Base-by-base conservation (phyloP, 176 grass and related monocot genomes). In the Aegilops bicornis region DNA sequence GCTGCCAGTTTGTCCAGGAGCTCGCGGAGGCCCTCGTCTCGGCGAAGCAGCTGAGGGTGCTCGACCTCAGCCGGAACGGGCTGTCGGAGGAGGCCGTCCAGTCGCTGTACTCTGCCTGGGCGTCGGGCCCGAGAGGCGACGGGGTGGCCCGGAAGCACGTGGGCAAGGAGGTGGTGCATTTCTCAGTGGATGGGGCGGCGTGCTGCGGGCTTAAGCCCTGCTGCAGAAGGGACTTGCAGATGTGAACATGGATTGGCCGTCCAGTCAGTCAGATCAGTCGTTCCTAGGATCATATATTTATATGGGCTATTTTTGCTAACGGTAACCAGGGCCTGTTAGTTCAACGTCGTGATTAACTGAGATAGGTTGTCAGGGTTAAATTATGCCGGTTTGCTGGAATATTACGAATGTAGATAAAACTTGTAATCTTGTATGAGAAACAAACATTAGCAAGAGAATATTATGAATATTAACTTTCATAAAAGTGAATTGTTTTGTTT, bases 61-160 rank as follows among this genome's bases (percentile, higher is more conserved):
- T 99, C 5, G 90, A 99, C 91, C 90, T 99, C 30, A 99, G 94
- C 31, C 77, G 63, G 69, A 98, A 96, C 2, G 80, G 89, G 43
- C 85, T 98, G 63, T 78, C 73, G 0, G 83, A 96, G 36, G 89
- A 90, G 88, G 84, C 20, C 12, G 63, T 89, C 33, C 92, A 87
- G 62, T 86, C 73, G 30, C 84, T 99, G 58, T 94, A 90, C 69
- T 86, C 89, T 75, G 90, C 94, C n/a, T 99, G 94, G 90, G 85
- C 85, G 25, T 92, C 74, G 29, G 80, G 84, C 32, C 77, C 45
- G 7, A 92, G 94, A 90, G 76, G 88, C 3, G 85, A 85, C 3
- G 47, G 32, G 36, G 85, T 72, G 29, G 73, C 84, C 42, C 43
- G 43, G 50, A 95, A 91, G 82, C 94, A 99, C 78, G 86, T 92